phyloP scores from a whole-genome alignment of 495 filamentous ascomycete species.

The Aspergillus baeticus region DNA sequence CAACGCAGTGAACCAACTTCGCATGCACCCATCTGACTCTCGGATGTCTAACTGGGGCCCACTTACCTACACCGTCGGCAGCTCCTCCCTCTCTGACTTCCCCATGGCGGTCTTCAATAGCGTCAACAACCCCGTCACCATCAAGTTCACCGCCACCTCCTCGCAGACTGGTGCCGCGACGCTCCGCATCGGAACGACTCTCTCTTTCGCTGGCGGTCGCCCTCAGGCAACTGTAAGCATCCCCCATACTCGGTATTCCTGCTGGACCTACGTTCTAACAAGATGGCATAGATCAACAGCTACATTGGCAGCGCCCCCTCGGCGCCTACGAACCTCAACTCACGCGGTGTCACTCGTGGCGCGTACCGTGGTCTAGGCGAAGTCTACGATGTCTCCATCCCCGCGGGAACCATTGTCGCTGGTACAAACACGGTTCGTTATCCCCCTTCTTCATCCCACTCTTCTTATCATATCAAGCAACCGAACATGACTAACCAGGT shows the following conservation, averaged over 20 bases:
- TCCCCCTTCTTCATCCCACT: background rate
- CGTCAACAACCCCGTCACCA: slow-evolving; percentile 61
- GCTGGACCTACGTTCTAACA: too few relatives aligned
- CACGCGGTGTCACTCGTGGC: slow-evolving; percentile 62
- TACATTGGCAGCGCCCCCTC: slow-evolving; percentile 46
- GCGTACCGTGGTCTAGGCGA: slow-evolving; percentile 62
- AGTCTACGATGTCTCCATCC: slow-evolving; percentile 57
- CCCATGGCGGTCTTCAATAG: slow-evolving; percentile 66
- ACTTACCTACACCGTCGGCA: slow-evolving; percentile 58
- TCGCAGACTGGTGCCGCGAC: slow-evolving; percentile 53
- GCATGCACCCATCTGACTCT: slow-evolving; percentile 65
- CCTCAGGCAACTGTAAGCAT: slow-evolving; percentile 29
- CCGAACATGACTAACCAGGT: background rate
- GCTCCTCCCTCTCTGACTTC: slow-evolving; percentile 48
- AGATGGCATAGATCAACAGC: slow-evolving; percentile 42
- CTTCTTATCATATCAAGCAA: background rate
- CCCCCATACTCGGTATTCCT: too few relatives aligned
- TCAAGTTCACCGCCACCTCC: slow-evolving; percentile 56
- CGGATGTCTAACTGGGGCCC: slow-evolving; percentile 62
- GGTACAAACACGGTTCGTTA: slow-evolving; percentile 54
- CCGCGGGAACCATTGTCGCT: slow-evolving; percentile 52
- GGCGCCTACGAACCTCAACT: slow-evolving; percentile 62
- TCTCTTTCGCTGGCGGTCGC: slow-evolving; percentile 55
- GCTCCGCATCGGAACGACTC: slow-evolving; percentile 61
- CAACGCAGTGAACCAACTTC: slow-evolving; percentile 62